Evolutionary conservation across 2,329 filamentous ascomycete species (phyloP), one percentile per base, ranked within the genome.

Genomic region (Ophiocordyceps australis): DNA sequence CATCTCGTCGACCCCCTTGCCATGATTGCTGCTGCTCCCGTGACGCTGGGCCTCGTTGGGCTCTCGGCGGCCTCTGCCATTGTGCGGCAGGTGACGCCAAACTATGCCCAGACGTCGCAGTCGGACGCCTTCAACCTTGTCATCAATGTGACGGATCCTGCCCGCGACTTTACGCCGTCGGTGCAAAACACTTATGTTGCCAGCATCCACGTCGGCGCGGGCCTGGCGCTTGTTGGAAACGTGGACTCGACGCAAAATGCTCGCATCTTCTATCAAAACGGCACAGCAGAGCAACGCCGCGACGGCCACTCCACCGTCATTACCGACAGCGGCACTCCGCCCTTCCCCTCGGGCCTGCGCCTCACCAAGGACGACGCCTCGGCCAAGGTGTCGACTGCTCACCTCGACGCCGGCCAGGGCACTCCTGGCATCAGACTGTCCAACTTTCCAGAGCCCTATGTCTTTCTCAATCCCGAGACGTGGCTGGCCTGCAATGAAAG

Each of bases 261-360:
- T 5, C 42, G 45, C 25, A 35, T 55, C 31, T 62, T 61, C 38
- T 63, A 60, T 46, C 41, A 54, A 28, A 62, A 63, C 38, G 56
- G 51, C 39, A 58, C 58, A 4, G 43, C 42, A n/a, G 26, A 34
- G 10, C 43, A 53, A 13, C 28, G 44, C 8, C 34, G 32, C 9
- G 38, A 30, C 22, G 33, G 35, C 16, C 22, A 29, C 7, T 42
- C 42, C 15, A 45, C 39, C 25, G 34, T 55, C 30, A 23, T 60
- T 10, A 47, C 43, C 24, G 55, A 59, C 35, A 41, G 43, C 19
- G 51, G 49, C 20, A 47, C 39, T 3, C 50, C 50, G 2, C 38
- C 37, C 2, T 45, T 45, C 32, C 50, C 56, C 3, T 48, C 35
- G 18, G 51, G 49, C 22, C 33, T 59, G 28, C 35, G 33, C 24